These are phyloP conservation scores for Phyllosticta citribraziliensis DNA, from an alignment of 2,329 filamentous ascomycete species.

Conservation along the genomic window DNA sequence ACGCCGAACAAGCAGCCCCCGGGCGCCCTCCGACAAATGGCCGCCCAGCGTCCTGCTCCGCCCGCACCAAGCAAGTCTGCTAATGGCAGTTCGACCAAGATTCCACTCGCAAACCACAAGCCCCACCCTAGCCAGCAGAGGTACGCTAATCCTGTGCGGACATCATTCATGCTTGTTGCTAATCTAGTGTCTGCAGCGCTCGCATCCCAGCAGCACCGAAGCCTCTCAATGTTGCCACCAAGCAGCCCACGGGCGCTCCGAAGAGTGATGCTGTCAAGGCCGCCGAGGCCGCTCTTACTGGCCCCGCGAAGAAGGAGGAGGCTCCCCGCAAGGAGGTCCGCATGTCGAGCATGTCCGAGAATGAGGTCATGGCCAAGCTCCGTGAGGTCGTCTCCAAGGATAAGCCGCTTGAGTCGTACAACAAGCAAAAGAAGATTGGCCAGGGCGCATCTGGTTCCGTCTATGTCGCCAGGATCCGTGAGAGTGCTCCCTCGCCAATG, in stretches of 20 bases:
- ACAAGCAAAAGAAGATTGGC: conserved; percentile 99
- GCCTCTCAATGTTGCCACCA: conserved; percentile 44
- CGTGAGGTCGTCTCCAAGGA: conserved; percentile 93
- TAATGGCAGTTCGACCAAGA: conserved; percentile 22
- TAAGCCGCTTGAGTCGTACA: conserved; percentile 88
- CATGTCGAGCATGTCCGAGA: conserved; percentile 97
- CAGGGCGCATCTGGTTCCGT: conserved; percentile 97
- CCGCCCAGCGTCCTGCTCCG: conserved; percentile 76
- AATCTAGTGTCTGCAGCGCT: neutral
- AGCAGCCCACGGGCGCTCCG: conserved; percentile 39
- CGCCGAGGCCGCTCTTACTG: conserved; percentile 74
- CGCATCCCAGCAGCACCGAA: conserved; percentile 37
- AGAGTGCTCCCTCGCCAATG: conserved; percentile 69
- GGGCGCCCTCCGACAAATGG: conserved; percentile 41
- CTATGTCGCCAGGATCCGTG: conserved; percentile 92
- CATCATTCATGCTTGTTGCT: neutral
- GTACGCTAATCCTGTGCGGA: neutral
- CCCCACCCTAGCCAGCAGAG: conserved; percentile 15
- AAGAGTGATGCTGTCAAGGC: conserved; percentile 67
- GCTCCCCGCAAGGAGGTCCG: conserved; percentile 80
- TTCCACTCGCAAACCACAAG: conserved; percentile 12
- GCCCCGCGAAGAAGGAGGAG: conserved; percentile 53
- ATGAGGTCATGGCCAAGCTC: conserved; percentile 91
- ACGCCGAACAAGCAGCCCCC: conserved; percentile 52
- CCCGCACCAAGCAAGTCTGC: conserved; percentile 48